phyloP scores from a whole-genome alignment of 768 basidiomycete genomes.

The Zangia roseola region DNA sequence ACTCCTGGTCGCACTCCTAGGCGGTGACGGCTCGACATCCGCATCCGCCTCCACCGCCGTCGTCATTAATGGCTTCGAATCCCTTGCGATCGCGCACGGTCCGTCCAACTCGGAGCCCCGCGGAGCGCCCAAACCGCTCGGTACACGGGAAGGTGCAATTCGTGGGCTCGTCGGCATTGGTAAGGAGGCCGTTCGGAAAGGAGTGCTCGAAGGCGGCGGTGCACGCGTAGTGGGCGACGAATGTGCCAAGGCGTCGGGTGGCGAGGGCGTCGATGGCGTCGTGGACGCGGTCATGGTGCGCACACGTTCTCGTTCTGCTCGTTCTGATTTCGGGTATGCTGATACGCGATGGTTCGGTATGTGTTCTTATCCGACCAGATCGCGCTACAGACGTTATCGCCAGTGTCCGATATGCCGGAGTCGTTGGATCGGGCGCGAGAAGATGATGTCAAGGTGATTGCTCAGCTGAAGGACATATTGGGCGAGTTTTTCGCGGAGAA shows the following conservation, averaged over 20 bases:
- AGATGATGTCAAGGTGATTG: slow-evolving; percentile 46
- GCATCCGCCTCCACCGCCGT: slow-evolving; percentile 11
- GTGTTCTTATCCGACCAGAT: slow-evolving; percentile 38
- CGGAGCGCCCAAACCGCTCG: slow-evolving; percentile 57
- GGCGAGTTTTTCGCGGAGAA: slow-evolving; percentile 63
- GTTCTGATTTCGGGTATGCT: not conserved
- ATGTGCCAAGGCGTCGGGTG: slow-evolving; percentile 34
- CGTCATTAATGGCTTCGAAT: slow-evolving; percentile 28
- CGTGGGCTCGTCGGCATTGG: slow-evolving; percentile 84
- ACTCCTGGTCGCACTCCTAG: slow-evolving; percentile 78
- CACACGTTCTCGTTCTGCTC: not conserved
- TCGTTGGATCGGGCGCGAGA: slow-evolving; percentile 50
- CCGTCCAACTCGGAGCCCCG: slow-evolving; percentile 40
- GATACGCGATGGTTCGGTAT: not conserved
- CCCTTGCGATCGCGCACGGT: slow-evolving; percentile 20
- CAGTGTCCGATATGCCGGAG: slow-evolving; percentile 56
- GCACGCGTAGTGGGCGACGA: slow-evolving; percentile 73
- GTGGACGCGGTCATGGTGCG: slow-evolving; percentile 63
- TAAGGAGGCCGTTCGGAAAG: slow-evolving; percentile 80
- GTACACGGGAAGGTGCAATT: slow-evolving; percentile 87
- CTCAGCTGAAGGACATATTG: slow-evolving; percentile 50
- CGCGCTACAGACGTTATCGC: slow-evolving; percentile 58
- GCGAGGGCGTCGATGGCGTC: slow-evolving; percentile 42
- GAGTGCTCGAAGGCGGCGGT: slow-evolving; percentile 78
- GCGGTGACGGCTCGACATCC: slow-evolving; percentile 17